Evolutionary conservation across 331 rosid genomes (phyloP), one percentile per base, ranked within the genome.

Genomic region (Malus hybrid): DNA sequence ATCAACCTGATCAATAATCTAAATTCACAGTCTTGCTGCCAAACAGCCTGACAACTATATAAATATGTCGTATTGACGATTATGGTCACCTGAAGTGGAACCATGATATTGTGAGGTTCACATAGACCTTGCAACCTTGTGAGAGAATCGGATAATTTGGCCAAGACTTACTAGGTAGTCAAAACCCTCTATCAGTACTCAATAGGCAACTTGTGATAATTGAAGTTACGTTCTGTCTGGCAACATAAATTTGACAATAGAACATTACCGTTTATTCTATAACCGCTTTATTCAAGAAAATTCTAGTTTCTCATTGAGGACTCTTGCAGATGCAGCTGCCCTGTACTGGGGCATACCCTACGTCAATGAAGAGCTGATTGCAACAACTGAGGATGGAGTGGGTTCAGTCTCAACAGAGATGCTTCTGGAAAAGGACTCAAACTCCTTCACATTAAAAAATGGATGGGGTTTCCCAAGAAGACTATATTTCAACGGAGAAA

Each of bases 381-480:
- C 84, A 32, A 80, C 83, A 10, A 87, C 76, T 36, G 39, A 75
- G 66, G 74, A 79, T 34, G n/a, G 65, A 14, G 14, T 86, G 52
- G 87, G 96, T 34, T 73, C 77, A 28, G 92, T 88, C 74, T 73
- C 87, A 22, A 85, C 98, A 65, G 88, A 91, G 31, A 83, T 91
- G 63, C 78, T 93, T 13, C 12, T 91, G 75, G 73, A 73, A 48
- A 93, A 93, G 77, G 89, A 91, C 74, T 29, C 67, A 15, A 48
- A 85, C 2, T 72, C 84, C 2, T 93, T 93, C 80, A 91, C 96
- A 56, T 65, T 93, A 18, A 79, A 83, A 29, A 87, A 91, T 10
- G 93, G 96, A 70, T 89, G 98, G 98, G 86, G 83, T 13, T 80
- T 93, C 20, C 98, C 96, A 1, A 77, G 90, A 78, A 86, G 92